phyloP scores from a whole-genome alignment of 192 early-diverging fungal genomes.

The Coemansia sp. region DNA sequence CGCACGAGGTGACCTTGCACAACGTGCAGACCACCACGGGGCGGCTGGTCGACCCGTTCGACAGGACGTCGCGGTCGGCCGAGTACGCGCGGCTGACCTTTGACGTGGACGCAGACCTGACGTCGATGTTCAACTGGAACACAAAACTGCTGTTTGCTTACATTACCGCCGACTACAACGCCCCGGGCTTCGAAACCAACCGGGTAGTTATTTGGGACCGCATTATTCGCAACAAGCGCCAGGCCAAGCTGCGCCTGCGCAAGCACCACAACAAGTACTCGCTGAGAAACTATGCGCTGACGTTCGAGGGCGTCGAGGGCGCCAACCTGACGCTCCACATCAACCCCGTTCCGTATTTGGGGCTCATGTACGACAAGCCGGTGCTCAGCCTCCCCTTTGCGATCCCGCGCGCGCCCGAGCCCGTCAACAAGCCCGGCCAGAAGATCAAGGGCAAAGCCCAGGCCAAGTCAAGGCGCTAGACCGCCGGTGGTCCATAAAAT shows the following conservation, averaged over 20 bases:
- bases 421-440: neutral
- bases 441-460: neutral
- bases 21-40: constrained; percentile 41
- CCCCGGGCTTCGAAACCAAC: constrained; percentile 29
- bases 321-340: constrained; percentile 47
- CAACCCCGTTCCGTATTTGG: constrained; percentile 50
- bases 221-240: constrained; percentile 31
- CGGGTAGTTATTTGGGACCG: constrained; percentile 48
- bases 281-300: constrained; percentile 36
- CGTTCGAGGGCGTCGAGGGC: constrained; percentile 28
- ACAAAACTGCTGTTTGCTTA: constrained; percentile 48
- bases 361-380: constrained; percentile 47
- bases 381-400: constrained; percentile 28
- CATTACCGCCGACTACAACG: constrained; percentile 37
- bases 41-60: constrained; percentile 35
- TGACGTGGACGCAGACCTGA: constrained; percentile 47
- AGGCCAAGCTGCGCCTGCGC: constrained; percentile 40
- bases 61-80: constrained; percentile 28
- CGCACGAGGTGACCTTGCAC: constrained; percentile 26
- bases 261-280: constrained; percentile 51
- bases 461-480: neutral
- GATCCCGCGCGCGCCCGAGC: constrained; percentile 21
- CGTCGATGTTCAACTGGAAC: constrained; percentile 53
- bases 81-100: constrained; percentile 48
- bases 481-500: too few species aligned